A percentile compares a stretch with the other conserved stretches of the same genome.
phyloP scores from a whole-genome alignment of 1,284 basidiomycete species.

The Ganoderma resinaceum region DNA sequence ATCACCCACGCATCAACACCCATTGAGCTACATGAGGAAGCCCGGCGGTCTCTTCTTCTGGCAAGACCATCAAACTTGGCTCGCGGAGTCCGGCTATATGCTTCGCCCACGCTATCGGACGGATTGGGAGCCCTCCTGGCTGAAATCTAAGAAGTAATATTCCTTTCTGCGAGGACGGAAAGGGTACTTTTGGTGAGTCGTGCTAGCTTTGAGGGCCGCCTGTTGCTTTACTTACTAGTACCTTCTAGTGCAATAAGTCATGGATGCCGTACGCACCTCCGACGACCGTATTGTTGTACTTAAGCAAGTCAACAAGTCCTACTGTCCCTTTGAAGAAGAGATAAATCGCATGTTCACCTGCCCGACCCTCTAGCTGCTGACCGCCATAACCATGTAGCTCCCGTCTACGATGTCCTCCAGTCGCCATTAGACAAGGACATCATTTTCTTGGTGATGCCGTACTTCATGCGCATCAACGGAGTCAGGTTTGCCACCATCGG shows the following conservation, averaged over 20 bases:
- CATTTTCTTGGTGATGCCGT: slow-evolving; percentile 38
- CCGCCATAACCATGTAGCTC: slow-evolving; percentile 38
- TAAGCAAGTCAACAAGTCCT: slow-evolving; percentile 8
- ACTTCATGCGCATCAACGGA: slow-evolving; percentile 31
- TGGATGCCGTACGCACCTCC: slow-evolving; percentile 22
- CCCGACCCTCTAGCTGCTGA: slow-evolving; percentile 24
- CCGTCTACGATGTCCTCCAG: slow-evolving; percentile 35
- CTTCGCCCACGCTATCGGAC: slow-evolving; percentile 27
- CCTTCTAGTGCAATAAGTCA: not conserved
- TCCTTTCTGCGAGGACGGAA: slow-evolving; percentile 20
- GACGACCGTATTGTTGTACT: slow-evolving; percentile 22
- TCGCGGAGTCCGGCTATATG: slow-evolving; percentile 25
- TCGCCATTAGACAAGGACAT: slow-evolving; percentile 25
- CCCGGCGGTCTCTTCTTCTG: slow-evolving; percentile 2
- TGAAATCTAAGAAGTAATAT: slow-evolving; percentile 1
- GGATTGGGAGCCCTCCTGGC: slow-evolving; percentile 29
- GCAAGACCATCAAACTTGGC: slow-evolving; percentile 25
- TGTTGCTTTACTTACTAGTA: not conserved
- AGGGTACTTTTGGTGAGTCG: not conserved
- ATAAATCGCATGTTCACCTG: slow-evolving; percentile 19
- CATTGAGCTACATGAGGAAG: not conserved
- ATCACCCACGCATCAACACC: not conserved
- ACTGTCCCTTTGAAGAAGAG: slow-evolving; percentile 22
- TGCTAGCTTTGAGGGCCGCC: not conserved
- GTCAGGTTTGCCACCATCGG: slow-evolving; percentile 35